phyloP scores from a whole-genome alignment of 345 rosid species.

The Salix brachista region DNA sequence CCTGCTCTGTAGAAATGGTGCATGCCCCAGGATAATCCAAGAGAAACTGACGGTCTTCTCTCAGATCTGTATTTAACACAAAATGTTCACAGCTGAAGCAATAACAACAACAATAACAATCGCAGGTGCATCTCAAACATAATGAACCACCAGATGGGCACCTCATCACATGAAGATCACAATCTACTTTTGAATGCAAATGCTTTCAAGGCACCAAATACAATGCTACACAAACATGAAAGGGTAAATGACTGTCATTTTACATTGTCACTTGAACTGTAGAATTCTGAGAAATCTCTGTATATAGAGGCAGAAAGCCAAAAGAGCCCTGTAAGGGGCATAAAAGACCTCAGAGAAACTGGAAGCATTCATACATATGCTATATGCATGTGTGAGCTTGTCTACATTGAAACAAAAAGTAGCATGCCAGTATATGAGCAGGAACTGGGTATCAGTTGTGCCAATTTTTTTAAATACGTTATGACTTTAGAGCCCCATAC shows the following conservation, averaged over 20 bases:
- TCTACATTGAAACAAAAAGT: background rate
- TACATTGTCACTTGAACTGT: background rate
- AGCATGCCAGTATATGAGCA: background rate
- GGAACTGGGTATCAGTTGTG: background rate
- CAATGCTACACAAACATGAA: background rate
- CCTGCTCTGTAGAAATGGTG: slow-evolving; percentile 70
- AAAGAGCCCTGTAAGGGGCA: background rate
- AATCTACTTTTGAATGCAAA: background rate
- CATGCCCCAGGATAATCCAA: slow-evolving; percentile 67
- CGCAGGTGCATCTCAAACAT: background rate
- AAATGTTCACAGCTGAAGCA: background rate
- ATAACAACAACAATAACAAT: background rate
- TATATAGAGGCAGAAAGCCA: background rate
- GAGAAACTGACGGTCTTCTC: slow-evolving; percentile 60
- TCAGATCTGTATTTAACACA: slow-evolving; percentile 48
- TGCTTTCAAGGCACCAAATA: background rate
- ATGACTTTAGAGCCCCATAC: background rate
- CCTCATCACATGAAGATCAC: background rate
- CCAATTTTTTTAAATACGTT: background rate
- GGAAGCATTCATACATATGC: background rate
- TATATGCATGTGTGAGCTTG: background rate
- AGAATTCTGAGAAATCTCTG: background rate
- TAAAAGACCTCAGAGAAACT: background rate
- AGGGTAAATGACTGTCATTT: background rate
- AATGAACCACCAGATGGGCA: background rate